Evolutionary conservation across 148 eudicot genomes (phyloP), one percentile per base, ranked within the genome.

Genomic region (Camellia lanceoleosa): DNA sequence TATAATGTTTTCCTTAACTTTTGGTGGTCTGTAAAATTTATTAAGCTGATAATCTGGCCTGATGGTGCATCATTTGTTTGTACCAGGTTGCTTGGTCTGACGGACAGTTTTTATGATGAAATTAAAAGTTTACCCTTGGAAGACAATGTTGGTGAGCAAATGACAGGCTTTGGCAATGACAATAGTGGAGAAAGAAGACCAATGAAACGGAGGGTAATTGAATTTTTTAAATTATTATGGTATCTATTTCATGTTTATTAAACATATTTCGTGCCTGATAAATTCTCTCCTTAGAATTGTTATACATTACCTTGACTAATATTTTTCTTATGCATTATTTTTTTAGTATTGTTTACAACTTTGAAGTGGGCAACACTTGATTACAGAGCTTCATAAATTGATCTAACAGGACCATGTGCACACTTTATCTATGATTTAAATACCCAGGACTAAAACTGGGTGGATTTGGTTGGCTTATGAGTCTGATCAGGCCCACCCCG

Each of bases 101-200:
- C 93, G n/a, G 96, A 94, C 43, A 87, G 90, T 85, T 95, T 95
- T 83, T 85, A 61, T 83, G 97, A 95, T 64, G 98, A 90, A 84
- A 84, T 95, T 54, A 95, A 87, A 82, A 78, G 82, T 81, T 87
- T 92, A 63, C 92, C 95, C 18, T 38, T 94, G 70, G 97, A 82
- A 86, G 90, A 82, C 44, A 89, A 75, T 59, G 84, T 16, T 74
- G 82, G 80, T 49, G 93, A 87, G 78, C 83, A 81, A 75, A 80
- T 82, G 59, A 58, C 84, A 73, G 88, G 81, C 71, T 81, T 85
- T 68, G 86, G 84, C 56, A 77, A 81, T 83, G 80, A 84, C 61
- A 63, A 85, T 38, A 64, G 71, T 73, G 82, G 88, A 80, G 88
- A 79, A 41, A 88, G 86, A 76, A 84, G 82, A 76, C 86, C 82